Evolutionary conservation across 2,329 filamentous ascomycete species (phyloP).

Genomic region (Cryphonectria japonica): DNA sequence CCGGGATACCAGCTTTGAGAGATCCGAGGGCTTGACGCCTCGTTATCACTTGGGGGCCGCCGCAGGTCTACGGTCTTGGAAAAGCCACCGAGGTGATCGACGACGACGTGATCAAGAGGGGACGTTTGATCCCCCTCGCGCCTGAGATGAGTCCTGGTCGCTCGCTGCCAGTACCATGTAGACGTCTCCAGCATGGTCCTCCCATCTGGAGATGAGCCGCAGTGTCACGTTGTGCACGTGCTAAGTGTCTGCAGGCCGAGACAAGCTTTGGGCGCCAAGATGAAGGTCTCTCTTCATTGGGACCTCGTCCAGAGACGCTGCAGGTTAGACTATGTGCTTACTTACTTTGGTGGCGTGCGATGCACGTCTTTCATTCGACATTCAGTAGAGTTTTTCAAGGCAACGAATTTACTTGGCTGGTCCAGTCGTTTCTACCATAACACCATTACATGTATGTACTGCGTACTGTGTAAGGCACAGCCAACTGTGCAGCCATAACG

Average conservation of each 20-base stretch:
- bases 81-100: background rate
- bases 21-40: background rate
- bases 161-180: background rate
- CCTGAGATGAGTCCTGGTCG: background rate
- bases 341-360: background rate
- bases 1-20: background rate
- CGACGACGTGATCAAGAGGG: background rate
- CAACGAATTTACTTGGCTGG: background rate
- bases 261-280: background rate
- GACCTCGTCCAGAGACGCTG: background rate
- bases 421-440: background rate
- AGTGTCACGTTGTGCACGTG: constrained; percentile 1
- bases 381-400: background rate
- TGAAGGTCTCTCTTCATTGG: too few relatives aligned
- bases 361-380: background rate
- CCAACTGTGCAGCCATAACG: too few relatives aligned
- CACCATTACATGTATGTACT: background rate
- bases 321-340: background rate
- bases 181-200: background rate
- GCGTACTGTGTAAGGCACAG: background rate
- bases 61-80: background rate
- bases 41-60: background rate
- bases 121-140: background rate
- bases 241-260: background rate
- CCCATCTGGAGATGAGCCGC: constrained; percentile 8